Evolutionary conservation across 2,329 filamentous ascomycete species (phyloP), one percentile per base, ranked within the genome.

Genomic region (Lithohypha guttulata): DNA sequence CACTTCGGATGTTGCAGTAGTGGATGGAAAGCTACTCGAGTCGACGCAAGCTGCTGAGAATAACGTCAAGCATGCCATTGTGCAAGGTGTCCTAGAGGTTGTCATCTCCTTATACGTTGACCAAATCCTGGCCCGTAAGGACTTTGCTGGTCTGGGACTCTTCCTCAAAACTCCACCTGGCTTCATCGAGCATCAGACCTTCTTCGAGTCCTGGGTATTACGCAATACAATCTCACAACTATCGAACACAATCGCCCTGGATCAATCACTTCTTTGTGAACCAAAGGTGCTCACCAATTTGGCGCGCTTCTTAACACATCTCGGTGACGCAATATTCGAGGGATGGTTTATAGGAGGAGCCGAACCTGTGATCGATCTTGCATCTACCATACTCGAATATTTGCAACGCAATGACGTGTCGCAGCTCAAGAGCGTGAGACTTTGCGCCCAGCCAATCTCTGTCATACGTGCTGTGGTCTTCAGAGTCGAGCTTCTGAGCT

Each of bases 261-360:
- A 87, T 47, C 77, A 83, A 52, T 77, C 79, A 40, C 63, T 80
- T 0, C 68, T 96, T 2, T 74, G 76, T 41, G 87, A 96, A 55
- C 84, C 91, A 1, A 78, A 81, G 44, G 74, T 93, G 1, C 66
- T 98, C 34, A 89, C 81, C 3, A 98, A 98, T 50, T 69, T 98
- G 54, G 79, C 82, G 1, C 76, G 86, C 9, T 81, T 95, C 46
- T 77, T 79, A 21, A 66, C 75, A 2, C 84, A 96, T 54, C 73
- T 96, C 56, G 76, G 81, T 1, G 91, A 98, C 57, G 84, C 85
- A 4, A 80, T 94, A 9, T 95, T 91, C 49, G 91, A 96, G 60
- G 91, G 91, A 11, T 95, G 87, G 84, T 96, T 96, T 54, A 75
- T 95, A 46, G 81, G 91, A 48, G 89, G 89, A 1, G 84, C 84